phyloP scores from a whole-genome alignment of 768 basidiomycete species.

The Pisolithus marmoratus region DNA sequence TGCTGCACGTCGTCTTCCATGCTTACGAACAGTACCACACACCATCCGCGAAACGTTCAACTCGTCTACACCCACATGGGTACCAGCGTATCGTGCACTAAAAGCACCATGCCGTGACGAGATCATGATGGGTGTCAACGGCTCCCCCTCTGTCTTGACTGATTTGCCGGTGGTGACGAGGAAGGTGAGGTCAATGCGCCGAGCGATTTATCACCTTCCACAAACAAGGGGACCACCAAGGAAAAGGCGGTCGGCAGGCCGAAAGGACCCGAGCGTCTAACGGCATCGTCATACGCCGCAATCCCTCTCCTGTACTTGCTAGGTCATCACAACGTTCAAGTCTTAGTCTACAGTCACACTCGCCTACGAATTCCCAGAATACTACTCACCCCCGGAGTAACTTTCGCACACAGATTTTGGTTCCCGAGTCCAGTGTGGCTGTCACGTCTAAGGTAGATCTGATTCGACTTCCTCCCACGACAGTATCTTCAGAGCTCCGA shows the following conservation, averaged over 20 bases:
- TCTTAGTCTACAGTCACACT: constrained; percentile 25
- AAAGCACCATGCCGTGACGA: constrained; percentile 72
- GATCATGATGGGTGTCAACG: constrained; percentile 77
- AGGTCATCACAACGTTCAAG: constrained; percentile 23
- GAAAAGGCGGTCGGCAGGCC: constrained; percentile 14
- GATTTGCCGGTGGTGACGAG: constrained; percentile 48
- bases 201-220: background rate
- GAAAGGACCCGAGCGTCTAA: constrained; percentile 38
- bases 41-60: constrained; percentile 56
- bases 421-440: constrained; percentile 13
- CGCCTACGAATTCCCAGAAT: constrained; percentile 48
- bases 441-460: constrained; percentile 5
- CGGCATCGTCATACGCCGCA: constrained; percentile 56
- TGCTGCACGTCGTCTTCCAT: constrained; percentile 51
- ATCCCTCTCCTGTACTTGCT: constrained; percentile 42
- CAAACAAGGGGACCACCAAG: constrained; percentile 22
- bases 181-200: constrained; percentile 10
- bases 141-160: constrained; percentile 63
- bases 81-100: constrained; percentile 38
- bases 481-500: constrained; percentile 37
- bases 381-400: constrained; percentile 42
- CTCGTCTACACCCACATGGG: constrained; percentile 46
- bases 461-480: background rate
- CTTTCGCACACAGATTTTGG: constrained; percentile 25
- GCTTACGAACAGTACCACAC: constrained; percentile 16